A percentile compares a stretch with the other conserved stretches of the same genome.
phyloP scores from a whole-genome alignment of 2,329 filamentous ascomycete genomes.

The Hypoxylon sp. region DNA sequence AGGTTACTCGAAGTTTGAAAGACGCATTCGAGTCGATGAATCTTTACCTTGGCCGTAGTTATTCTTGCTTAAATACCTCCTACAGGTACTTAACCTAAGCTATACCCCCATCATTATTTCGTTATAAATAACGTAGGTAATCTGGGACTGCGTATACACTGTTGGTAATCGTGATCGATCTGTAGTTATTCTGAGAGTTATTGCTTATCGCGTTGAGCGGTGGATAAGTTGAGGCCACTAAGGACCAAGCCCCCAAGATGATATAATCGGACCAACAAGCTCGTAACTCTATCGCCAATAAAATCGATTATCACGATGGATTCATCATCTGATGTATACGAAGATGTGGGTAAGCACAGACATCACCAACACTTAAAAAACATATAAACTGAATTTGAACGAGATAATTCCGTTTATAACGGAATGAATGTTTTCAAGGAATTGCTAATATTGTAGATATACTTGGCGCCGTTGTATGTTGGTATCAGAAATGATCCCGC shows the following conservation, averaged over 20 bases:
- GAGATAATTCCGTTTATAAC: not conserved
- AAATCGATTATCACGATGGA: not conserved
- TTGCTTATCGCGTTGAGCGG: not conserved
- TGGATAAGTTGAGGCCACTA: not conserved
- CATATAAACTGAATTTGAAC: not conserved
- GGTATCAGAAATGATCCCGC: not conserved
- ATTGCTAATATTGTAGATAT: not conserved
- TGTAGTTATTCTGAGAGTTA: not conserved
- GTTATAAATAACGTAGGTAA: not conserved
- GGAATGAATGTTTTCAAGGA: not conserved
- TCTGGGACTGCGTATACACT: not conserved
- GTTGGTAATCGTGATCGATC: not conserved
- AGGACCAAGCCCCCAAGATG: not conserved
- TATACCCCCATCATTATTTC: not conserved
- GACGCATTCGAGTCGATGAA: not conserved
- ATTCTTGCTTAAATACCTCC: not conserved
- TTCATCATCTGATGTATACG: not conserved
- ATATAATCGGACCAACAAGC: not conserved
- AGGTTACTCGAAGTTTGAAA: not conserved
- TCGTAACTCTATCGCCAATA: not conserved
- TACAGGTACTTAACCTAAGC: too few relatives aligned
- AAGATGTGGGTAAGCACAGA: not conserved
- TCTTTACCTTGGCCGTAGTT: not conserved
- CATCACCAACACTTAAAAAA: not conserved
- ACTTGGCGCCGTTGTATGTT: not conserved